Conservation (phyloP, 192 early-diverging fungal genomes). For the Backusella parvicylindrica region DNA sequence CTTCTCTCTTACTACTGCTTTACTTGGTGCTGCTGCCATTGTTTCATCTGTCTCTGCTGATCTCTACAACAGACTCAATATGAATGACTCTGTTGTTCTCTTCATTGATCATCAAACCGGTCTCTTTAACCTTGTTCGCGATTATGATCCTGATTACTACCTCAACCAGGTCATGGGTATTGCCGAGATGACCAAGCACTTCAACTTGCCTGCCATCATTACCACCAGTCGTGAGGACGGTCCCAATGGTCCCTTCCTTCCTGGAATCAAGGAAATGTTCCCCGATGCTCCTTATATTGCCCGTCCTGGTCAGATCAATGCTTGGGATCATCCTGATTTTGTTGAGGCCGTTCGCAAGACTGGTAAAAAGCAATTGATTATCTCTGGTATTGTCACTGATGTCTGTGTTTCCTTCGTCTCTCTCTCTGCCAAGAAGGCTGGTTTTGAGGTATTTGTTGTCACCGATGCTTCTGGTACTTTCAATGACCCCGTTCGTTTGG, state of each 20-base stretch:
- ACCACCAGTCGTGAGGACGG: too few relatives aligned
- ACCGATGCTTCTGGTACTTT: slow-evolving; percentile 33
- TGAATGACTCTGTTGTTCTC: slow-evolving; percentile 21
- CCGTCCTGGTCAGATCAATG: too few relatives aligned
- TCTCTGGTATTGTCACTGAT: too few relatives aligned
- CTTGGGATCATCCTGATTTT: slow-evolving; percentile 27
- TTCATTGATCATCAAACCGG: slow-evolving; percentile 32
- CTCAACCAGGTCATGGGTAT: slow-evolving; percentile 22
- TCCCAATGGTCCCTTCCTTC: too few relatives aligned
- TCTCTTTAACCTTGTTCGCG: too few relatives aligned
- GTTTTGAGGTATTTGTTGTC: slow-evolving; percentile 28
- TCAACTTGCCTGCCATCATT: slow-evolving; percentile 19
- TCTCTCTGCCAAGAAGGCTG: too few relatives aligned
- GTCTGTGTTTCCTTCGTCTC: too few relatives aligned
- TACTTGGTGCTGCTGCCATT: neutral
- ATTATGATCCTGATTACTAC: too few relatives aligned
- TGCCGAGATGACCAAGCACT: slow-evolving; percentile 15
- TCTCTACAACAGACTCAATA: slow-evolving; percentile 12
- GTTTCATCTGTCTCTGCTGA: neutral
- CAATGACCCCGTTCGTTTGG: slow-evolving; percentile 20
- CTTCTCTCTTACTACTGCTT: slow-evolving; percentile 7
- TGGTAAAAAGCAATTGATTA: slow-evolving; percentile 29
- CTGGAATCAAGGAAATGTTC: slow-evolving; percentile 21
- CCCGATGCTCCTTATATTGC: slow-evolving; percentile 22
- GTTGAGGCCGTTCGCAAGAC: slow-evolving; percentile 23